Evolutionary conservation across 805 yeast species (phyloP).

Genomic region (Naumovozyma castellii): DNA sequence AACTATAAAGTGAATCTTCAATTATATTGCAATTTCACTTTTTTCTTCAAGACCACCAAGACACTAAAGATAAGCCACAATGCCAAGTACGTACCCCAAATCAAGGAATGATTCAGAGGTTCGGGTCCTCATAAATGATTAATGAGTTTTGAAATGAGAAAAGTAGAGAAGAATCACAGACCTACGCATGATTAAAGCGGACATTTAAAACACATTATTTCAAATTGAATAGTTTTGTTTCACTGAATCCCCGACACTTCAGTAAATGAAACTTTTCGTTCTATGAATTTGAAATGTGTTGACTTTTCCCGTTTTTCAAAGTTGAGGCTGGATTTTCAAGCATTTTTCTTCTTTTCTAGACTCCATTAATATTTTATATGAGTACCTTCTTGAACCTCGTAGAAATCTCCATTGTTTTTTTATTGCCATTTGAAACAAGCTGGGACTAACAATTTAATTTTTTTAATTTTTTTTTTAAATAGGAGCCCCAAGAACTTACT

Average conservation of each 20-base stretch:
- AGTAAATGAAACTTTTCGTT: constrained; percentile 33
- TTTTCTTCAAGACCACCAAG: not conserved
- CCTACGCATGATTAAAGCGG: not conserved
- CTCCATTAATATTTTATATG: not conserved
- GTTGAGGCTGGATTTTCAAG: no score
- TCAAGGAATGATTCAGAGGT: constrained; percentile 35
- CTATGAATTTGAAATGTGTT: no score
- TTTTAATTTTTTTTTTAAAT: constrained; percentile 7
- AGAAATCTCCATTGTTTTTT: not conserved
- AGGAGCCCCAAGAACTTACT: constrained; percentile 99
- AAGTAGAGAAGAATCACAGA: constrained; percentile 2
- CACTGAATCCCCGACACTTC: constrained; percentile 87
- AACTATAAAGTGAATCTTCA: not conserved
- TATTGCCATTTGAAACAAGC: not conserved
- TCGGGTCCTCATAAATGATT: constrained; percentile 55
- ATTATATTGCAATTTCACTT: not conserved
- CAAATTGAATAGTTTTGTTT: constrained; percentile 25
- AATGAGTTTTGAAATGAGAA: constrained; percentile 2
- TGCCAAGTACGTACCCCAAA: constrained; percentile 49
- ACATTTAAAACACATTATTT: not conserved
- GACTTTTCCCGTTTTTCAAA: no score
- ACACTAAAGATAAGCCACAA: constrained; percentile 32
- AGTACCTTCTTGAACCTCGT: not conserved
- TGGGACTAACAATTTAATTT: constrained; percentile 9
- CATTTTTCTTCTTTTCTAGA: not conserved